Evolutionary conservation across 108 stramenopile species (phyloP).

Genomic region (Pseudonitzschia multistriata): DNA sequence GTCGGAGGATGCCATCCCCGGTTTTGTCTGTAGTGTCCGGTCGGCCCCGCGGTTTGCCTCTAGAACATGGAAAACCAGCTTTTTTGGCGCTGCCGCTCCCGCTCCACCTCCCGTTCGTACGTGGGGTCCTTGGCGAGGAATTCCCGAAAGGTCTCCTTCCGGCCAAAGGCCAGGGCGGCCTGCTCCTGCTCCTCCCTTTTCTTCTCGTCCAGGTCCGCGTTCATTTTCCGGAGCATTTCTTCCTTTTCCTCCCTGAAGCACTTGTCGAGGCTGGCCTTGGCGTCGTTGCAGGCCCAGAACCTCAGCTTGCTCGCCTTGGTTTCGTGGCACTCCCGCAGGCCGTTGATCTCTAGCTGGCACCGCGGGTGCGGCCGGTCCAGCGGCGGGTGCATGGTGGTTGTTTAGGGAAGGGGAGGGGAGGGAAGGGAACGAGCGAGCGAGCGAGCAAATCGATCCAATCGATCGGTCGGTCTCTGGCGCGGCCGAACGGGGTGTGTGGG

Average conservation of each 20-base stretch:
- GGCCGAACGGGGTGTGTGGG: no score
- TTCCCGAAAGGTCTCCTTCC: constrained; percentile 73
- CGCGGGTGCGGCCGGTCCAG: constrained; percentile 90
- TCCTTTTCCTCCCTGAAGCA: constrained; percentile 87
- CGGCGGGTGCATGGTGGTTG: constrained; percentile 83
- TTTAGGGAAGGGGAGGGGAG: no score
- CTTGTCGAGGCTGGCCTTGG: constrained; percentile 68
- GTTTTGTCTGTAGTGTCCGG: no score
- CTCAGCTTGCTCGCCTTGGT: constrained; percentile 58
- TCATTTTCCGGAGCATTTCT: constrained; percentile 58
- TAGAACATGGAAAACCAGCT: constrained; percentile 11
- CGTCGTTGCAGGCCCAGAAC: constrained; percentile 86
- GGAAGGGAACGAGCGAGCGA: no score
- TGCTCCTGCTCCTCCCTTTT: constrained; percentile 57
- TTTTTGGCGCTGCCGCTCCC: constrained; percentile 12
- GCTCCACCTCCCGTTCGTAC: constrained; percentile 55
- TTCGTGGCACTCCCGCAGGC: constrained; percentile 76
- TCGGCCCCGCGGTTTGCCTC: background rate
- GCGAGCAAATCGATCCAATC: no score
- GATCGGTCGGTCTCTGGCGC: no score
- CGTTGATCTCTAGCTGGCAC: constrained; percentile 73
- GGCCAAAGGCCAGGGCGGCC: constrained; percentile 60
- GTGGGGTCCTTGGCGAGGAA: constrained; percentile 63
- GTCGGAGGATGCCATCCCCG: no score
- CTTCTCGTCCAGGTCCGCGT: constrained; percentile 55